Evolutionary conservation across 2,329 filamentous ascomycete genomes (phyloP).

Genomic region (Bipolaris sorokiniana): DNA sequence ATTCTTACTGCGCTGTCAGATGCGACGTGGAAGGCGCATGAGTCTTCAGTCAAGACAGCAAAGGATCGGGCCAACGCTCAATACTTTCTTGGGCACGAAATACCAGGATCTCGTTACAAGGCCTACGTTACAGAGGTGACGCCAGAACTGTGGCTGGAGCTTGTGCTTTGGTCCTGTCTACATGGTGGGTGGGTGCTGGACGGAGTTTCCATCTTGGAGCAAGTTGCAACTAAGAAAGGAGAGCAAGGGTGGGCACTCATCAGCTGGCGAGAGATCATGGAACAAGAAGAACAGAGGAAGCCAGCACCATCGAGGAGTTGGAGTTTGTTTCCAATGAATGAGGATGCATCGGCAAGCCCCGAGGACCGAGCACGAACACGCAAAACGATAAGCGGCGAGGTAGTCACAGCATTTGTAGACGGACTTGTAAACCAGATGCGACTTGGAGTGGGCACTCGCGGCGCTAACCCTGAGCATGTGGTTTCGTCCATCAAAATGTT

Average conservation of each 20-base stretch:
- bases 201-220: constrained; percentile 50
- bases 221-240: constrained; percentile 30
- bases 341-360: constrained; percentile 22
- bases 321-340: constrained; percentile 33
- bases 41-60: constrained; percentile 41
- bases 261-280: constrained; percentile 53
- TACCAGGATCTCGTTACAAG: constrained; percentile 53
- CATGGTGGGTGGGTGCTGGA: constrained; percentile 56
- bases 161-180: constrained; percentile 59
- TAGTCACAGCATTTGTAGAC: constrained; percentile 62
- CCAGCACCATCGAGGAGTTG: constrained; percentile 24
- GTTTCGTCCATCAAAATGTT: constrained; percentile 45
- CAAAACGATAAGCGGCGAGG: constrained; percentile 63
- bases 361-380: constrained; percentile 43
- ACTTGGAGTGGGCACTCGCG: constrained; percentile 52
- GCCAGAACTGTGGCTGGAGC: constrained; percentile 58
- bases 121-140: constrained; percentile 50
- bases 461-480: constrained; percentile 44
- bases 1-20: constrained; percentile 59
- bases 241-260: constrained; percentile 40
- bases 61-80: constrained; percentile 43
- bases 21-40: constrained; percentile 57
- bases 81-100: constrained; percentile 52
- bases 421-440: constrained; percentile 56
- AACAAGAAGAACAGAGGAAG: constrained; percentile 35